Percentiles rank a stretch among this genome's conserved stretches.
Evolutionary conservation across 2,329 filamentous ascomycete species (phyloP).

Genomic region (Byssochlamys sp.): DNA sequence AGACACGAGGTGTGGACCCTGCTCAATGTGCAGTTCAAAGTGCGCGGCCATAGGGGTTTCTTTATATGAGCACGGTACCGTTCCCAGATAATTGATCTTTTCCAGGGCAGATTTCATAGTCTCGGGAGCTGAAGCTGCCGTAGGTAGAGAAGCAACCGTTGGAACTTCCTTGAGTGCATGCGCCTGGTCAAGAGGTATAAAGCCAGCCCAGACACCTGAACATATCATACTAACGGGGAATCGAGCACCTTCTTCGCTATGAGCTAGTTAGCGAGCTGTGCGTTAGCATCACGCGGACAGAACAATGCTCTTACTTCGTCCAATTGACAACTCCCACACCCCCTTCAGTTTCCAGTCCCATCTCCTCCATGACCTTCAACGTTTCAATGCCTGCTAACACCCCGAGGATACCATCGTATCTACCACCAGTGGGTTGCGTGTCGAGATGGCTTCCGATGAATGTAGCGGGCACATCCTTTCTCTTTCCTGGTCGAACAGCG

Average conservation of each 20-base stretch:
- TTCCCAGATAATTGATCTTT: slow-evolving; percentile 61
- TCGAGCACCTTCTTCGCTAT: slow-evolving; percentile 67
- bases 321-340: slow-evolving; percentile 60
- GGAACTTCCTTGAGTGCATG: slow-evolving; percentile 54
- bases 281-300: not conserved
- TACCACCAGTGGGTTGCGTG: slow-evolving; percentile 47
- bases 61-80: slow-evolving; percentile 46
- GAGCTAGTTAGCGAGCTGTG: not conserved
- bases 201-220: slow-evolving; percentile 68
- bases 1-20: slow-evolving; percentile 64
- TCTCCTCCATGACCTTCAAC: slow-evolving; percentile 48
- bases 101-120: slow-evolving; percentile 61
- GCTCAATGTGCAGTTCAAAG: slow-evolving; percentile 79
- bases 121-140: slow-evolving; percentile 44
- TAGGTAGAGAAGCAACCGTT: slow-evolving; percentile 32
- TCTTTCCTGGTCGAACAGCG: slow-evolving; percentile 56
- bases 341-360: slow-evolving; percentile 54
- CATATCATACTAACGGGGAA: slow-evolving; percentile 67
- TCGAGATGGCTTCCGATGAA: slow-evolving; percentile 63
- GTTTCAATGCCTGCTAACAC: slow-evolving; percentile 7
- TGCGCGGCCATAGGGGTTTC: slow-evolving; percentile 61
- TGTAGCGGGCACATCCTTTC: slow-evolving; percentile 50
- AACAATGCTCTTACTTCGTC: slow-evolving; percentile 20
- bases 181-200: slow-evolving; percentile 53
- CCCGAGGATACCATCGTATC: slow-evolving; percentile 59